These are phyloP conservation scores for Tanacetum coccineum DNA, from an alignment of 129 eudicot species.

Conservation along the genomic window DNA sequence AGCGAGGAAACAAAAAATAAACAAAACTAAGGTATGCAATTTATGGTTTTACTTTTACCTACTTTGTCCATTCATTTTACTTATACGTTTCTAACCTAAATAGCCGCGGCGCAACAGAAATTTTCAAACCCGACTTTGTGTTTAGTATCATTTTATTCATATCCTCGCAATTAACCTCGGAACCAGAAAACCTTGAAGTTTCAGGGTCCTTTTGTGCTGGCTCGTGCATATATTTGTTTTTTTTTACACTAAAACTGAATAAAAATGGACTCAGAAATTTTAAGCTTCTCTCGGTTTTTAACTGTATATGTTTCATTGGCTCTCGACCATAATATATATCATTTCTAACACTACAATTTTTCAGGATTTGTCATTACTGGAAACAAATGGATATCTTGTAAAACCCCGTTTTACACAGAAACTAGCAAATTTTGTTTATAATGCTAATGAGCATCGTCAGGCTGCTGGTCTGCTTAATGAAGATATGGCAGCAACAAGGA, in stretches of 20 bases:
- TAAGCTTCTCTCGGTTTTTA: no score
- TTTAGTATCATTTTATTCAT: neutral
- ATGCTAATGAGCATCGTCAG: neutral
- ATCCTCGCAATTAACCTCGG: neutral
- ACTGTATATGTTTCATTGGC: no score
- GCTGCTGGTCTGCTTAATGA: constrained; percentile 24
- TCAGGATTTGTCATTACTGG: constrained; percentile 45
- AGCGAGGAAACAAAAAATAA: constrained; percentile 47
- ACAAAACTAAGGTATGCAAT: constrained; percentile 46
- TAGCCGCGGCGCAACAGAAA: neutral
- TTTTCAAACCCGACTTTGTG: neutral
- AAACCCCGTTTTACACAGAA: constrained; percentile 22
- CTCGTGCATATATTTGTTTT: no score
- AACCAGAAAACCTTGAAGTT: neutral
- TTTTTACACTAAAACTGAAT: no score
- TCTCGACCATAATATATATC: no score
- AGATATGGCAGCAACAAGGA: constrained; percentile 56
- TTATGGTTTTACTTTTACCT: neutral
- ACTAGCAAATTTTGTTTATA: constrained; percentile 19
- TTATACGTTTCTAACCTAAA: neutral
- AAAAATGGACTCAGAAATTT: no score
- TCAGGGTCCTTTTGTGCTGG: neutral
- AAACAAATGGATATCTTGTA: constrained; percentile 30
- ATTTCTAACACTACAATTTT: neutral
- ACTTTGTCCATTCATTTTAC: neutral